Percentiles rank a stretch among this genome's conserved stretches.
phyloP scores from a whole-genome alignment of 805 yeast species.

The Hemisphaericaspora nanyangensis region DNA sequence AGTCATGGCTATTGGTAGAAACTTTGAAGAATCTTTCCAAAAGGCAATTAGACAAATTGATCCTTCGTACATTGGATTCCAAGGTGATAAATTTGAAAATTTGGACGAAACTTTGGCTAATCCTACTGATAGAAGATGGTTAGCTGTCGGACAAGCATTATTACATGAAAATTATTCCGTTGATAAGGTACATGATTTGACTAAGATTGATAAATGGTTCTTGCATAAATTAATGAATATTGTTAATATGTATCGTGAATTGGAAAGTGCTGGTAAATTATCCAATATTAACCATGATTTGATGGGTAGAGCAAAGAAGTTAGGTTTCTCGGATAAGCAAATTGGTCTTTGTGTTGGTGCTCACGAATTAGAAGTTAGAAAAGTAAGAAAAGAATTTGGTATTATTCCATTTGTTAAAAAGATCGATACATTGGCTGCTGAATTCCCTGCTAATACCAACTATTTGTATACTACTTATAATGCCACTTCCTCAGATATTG shows the following conservation, averaged over 20 bases:
- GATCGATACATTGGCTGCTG: conserved; percentile 97
- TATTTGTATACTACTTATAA: conserved; percentile 94
- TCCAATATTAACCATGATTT: conserved; percentile 62
- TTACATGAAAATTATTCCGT: conserved; percentile 88
- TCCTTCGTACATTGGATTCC: conserved; percentile 87
- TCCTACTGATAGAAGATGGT: conserved; percentile 96
- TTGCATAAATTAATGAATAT: conserved; percentile 88
- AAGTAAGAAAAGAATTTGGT: conserved; percentile 72
- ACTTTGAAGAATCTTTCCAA: conserved; percentile 95
- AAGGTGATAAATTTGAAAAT: conserved; percentile 75
- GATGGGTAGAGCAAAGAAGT: conserved; percentile 77
- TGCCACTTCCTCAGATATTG: conserved; percentile 80
- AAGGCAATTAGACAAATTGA: conserved; percentile 96
- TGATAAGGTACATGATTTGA: conserved; percentile 85
- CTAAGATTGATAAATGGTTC: conserved; percentile 96
- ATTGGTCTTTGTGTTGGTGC: conserved; percentile 74
- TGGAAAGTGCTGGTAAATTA: conserved; percentile 58
- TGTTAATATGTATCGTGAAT: conserved; percentile 80
- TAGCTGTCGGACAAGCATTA: conserved; percentile 97
- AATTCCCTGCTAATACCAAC: conserved; percentile 96
- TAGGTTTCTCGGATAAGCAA: conserved; percentile 95
- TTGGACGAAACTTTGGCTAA: conserved; percentile 73
- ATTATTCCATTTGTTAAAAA: conserved; percentile 92
- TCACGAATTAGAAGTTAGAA: conserved; percentile 77
- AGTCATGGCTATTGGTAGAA: conserved; percentile 98